phyloP scores from a whole-genome alignment of 2,329 filamentous ascomycete species.

The Fusarium sulawesiense region DNA sequence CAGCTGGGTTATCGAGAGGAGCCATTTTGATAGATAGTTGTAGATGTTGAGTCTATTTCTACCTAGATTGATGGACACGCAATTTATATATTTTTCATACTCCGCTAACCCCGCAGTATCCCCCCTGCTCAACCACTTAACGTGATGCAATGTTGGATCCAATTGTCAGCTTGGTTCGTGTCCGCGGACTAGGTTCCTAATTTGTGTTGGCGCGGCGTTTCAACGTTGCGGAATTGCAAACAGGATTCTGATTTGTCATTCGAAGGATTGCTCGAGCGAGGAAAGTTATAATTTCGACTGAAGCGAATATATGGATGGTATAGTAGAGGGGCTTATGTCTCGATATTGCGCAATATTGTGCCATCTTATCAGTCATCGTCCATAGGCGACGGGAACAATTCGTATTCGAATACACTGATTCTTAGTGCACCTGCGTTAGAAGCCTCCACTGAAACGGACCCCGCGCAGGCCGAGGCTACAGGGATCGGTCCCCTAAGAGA shows the following conservation, averaged over 20 bases:
- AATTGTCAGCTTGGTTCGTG: not conserved
- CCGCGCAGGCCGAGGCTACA: not conserved
- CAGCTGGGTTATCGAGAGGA: slow-evolving; percentile 31
- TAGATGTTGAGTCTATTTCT: not conserved
- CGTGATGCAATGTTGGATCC: not conserved
- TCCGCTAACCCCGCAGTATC: not conserved
- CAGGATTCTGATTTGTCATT: not conserved
- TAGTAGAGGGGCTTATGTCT: too few relatives aligned
- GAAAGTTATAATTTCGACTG: too few relatives aligned
- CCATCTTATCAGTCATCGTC: too few relatives aligned
- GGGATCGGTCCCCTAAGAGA: not conserved
- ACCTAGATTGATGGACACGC: not conserved
- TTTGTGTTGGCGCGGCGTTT: not conserved
- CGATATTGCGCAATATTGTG: too few relatives aligned
- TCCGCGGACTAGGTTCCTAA: not conserved
- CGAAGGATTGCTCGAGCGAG: accelerated
- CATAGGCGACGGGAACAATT: too few relatives aligned
- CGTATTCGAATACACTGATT: too few relatives aligned
- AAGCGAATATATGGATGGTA: too few relatives aligned
- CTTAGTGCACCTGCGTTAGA: too few relatives aligned
- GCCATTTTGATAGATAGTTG: slow-evolving; percentile 6
- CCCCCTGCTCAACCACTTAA: not conserved
- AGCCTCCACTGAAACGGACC: not conserved
- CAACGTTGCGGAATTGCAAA: not conserved
- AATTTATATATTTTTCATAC: not conserved